Evolutionary conservation across 768 basidiomycete genomes (phyloP), one percentile per base, ranked within the genome.

Genomic region (Suillus variegatus): DNA sequence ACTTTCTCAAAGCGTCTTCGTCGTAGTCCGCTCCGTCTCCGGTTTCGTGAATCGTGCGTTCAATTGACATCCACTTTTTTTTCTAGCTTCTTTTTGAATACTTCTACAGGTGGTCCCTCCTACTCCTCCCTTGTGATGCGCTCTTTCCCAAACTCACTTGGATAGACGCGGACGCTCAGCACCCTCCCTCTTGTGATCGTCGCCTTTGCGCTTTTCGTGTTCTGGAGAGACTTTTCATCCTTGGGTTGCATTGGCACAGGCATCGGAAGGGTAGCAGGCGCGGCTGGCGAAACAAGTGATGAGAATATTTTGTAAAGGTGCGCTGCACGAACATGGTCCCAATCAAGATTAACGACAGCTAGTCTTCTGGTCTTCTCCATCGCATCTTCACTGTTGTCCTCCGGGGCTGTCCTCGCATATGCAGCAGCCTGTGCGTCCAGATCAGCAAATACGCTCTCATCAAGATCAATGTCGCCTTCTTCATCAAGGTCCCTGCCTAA

Each of bases 341-440:
- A 99, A 78, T 99, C 97, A 61, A 99, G 85, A 75, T 99, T 98
- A 68, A 99, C 97, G 52, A 91, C 85, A 0, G 97, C 97, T 8
- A 99, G 74, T 28, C 97, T 84, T 63, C 80, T 83, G 2, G 94
- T 95, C 12, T 71, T 76, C 56, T 81, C 76, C 12, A 80, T 76
- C 10, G 79, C 82, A 2, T 80, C 79, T 13, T 69, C 75, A 5
- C 73, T 72, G 8, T 76, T 79, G 3, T 81, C 80, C 28, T 83
- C 82, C 62, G 86, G 84, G 4, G 79, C 75, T 22, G 74, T 71
- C 69, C 85, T 78, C 44, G 82, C 75, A 66, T 89, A 91, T 20
- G 79, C 86, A 28, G 86, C 84, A 20, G 88, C 90, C 70, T 94
- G 90, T 9, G 90, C 90, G 64, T 94, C 89, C 41, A 92, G 84